Percentiles rank a stretch among this genome's conserved stretches.
These are phyloP conservation scores for Cutaneotrichosporon sp. DNA, from an alignment of 1,284 basidiomycete genomes.

Conservation along the genomic window DNA sequence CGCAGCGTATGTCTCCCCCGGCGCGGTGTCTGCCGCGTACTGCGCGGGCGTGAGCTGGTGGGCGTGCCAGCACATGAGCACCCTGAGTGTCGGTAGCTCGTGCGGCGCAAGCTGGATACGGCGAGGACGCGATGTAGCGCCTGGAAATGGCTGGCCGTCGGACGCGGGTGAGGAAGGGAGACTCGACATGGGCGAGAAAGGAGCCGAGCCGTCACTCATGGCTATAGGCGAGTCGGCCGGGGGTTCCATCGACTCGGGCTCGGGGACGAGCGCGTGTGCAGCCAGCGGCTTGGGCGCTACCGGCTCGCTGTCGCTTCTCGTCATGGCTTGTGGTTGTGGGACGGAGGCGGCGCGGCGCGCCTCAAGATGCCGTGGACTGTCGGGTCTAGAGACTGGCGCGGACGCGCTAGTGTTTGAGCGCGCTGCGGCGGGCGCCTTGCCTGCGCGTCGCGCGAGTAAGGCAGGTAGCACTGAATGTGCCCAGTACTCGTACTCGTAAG, in stretches of 20 bases:
- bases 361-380: not conserved
- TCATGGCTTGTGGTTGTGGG: too few species aligned
- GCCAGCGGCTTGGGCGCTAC: not conserved
- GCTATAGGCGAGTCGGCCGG: too few species aligned
- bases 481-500: slow-evolving; percentile 21
- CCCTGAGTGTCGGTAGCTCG: slow-evolving; percentile 23
- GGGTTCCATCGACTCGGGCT: not conserved
- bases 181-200: not conserved
- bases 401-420: not conserved
- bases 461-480: slow-evolving; percentile 11
- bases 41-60: slow-evolving; percentile 34
- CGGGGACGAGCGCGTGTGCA: not conserved
- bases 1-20: slow-evolving; percentile 14
- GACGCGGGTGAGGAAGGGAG: not conserved
- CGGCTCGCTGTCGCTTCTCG: too few species aligned
- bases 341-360: not conserved
- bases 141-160: not conserved
- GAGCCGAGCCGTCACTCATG: not conserved
- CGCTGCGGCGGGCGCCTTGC: not conserved
- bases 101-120: not conserved
- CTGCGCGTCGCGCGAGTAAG: not conserved
- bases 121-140: not conserved
- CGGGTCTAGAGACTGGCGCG: not conserved
- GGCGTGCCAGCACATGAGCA: slow-evolving; percentile 39
- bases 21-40: slow-evolving; percentile 21